These are phyloP conservation scores for Lasiodiplodia hormozganensis DNA, from an alignment of 2,329 filamentous ascomycete genomes.

Conservation along the genomic window DNA sequence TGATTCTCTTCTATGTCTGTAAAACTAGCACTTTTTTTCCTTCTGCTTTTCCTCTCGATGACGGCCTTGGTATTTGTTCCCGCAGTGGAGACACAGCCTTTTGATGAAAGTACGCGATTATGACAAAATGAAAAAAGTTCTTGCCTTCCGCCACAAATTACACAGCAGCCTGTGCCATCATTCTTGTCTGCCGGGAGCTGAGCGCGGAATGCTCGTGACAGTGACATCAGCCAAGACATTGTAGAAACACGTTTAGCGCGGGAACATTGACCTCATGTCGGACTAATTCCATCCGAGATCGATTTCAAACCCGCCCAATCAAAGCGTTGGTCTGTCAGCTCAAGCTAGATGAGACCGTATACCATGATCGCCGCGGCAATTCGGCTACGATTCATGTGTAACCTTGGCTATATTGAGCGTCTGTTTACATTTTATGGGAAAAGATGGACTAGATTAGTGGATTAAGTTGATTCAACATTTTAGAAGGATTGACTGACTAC, in stretches of 20 bases:
- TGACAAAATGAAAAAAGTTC: conserved; percentile 17
- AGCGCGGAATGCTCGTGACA: not conserved
- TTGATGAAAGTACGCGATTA: not conserved
- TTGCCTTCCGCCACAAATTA: not conserved
- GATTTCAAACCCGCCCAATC: not conserved
- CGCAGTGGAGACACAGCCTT: not conserved
- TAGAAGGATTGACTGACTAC: not conserved
- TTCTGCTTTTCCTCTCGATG: not conserved
- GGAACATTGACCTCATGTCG: conserved; percentile 2
- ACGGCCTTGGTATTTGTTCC: conserved; percentile 3
- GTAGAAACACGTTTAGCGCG: not conserved
- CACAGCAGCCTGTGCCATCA: not conserved
- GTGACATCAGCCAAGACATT: conserved; percentile 16
- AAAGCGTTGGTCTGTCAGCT: not conserved
- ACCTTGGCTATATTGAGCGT: not conserved
- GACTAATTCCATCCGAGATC: not conserved
- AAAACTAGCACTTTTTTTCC: conserved; percentile 11
- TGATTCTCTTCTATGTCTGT: conserved; percentile 13
- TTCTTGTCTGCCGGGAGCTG: not conserved
- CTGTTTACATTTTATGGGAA: not conserved
- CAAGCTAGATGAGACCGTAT: not conserved
- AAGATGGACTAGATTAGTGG: not conserved
- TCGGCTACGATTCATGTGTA: not conserved
- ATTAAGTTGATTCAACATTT: not conserved
- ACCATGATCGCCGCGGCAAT: not conserved